A percentile compares a stretch with the other conserved stretches of the same genome.
phyloP scores from a whole-genome alignment of 768 basidiomycete genomes.

The Naematelia aurantialba region DNA sequence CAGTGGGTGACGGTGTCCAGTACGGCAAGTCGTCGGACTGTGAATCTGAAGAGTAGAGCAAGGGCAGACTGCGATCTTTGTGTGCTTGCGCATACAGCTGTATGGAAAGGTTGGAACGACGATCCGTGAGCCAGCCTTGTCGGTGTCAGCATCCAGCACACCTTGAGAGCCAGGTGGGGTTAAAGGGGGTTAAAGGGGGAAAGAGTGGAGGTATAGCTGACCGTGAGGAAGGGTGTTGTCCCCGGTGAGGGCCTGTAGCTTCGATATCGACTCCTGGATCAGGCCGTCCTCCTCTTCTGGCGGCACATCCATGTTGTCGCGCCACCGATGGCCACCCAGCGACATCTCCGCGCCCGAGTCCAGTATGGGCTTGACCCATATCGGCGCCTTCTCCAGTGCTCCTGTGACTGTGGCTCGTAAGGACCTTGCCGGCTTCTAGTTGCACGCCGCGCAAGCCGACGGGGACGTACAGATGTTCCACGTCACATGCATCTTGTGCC shows the following conservation, averaged over 20 bases:
- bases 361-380: constrained; percentile 27
- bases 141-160: not conserved
- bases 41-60: constrained; percentile 31
- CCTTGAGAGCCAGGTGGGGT: too few species aligned
- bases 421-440: not conserved
- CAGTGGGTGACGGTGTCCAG: constrained; percentile 16
- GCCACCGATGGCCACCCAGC: constrained; percentile 28
- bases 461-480: constrained; percentile 34
- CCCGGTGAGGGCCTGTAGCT: constrained; percentile 32
- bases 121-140: constrained; percentile 29
- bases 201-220: constrained; percentile 1
- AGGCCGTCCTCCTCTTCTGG: constrained; percentile 31
- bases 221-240: constrained; percentile 31
- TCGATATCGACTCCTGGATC: constrained; percentile 31
- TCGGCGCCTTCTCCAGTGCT: constrained; percentile 28
- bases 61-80: constrained; percentile 20
- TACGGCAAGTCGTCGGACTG: constrained; percentile 25
- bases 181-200: too few species aligned
- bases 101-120: constrained; percentile 21
- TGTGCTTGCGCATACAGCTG: constrained; percentile 25
- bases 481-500: constrained; percentile 26
- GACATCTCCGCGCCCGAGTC: constrained; percentile 30
- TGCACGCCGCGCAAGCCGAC: too few species aligned
- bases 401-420: constrained; percentile 12
- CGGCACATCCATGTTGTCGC: constrained; percentile 21